Percentiles rank a stretch among this genome's conserved stretches.
Conservation (phyloP, 1,139 yeast genomes). For the Pichia sp. region DNA sequence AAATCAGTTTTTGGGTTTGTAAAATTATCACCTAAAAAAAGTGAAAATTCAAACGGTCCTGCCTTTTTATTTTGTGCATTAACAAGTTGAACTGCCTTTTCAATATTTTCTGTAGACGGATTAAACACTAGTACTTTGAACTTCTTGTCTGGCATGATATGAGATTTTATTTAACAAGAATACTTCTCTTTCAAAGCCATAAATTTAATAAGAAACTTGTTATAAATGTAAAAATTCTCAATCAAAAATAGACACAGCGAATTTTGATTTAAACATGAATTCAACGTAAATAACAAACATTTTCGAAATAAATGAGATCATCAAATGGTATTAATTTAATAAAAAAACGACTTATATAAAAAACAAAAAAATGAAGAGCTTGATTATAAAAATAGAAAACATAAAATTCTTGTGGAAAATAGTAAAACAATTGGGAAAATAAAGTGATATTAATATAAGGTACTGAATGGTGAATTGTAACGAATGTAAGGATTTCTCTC, state of each 20-base stretch:
- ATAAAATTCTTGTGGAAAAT: not conserved
- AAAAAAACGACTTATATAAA: too few species aligned
- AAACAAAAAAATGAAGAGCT: too few species aligned
- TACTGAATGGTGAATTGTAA: slow-evolving; percentile 30
- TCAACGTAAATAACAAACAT: too few species aligned
- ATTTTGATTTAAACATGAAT: too few species aligned
- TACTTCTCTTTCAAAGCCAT: too few species aligned
- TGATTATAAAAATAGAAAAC: not conserved
- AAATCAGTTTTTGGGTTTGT: not conserved
- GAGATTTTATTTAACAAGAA: not conserved
- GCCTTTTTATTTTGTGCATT: slow-evolving; percentile 47
- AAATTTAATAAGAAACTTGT: too few species aligned
- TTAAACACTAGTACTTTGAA: slow-evolving; percentile 37
- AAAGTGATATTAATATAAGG: slow-evolving; percentile 24
- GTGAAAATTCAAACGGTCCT: slow-evolving; percentile 57
- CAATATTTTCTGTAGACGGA: slow-evolving; percentile 38
- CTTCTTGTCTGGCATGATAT: not conserved
- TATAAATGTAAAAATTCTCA: too few species aligned
- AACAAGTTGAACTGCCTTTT: slow-evolving; percentile 42
- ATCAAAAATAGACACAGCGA: too few species aligned
- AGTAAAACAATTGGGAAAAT: not conserved
- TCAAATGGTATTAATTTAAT: too few species aligned
- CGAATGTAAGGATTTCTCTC: slow-evolving; percentile 20
- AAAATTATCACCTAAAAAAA: slow-evolving; percentile 47
- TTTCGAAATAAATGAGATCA: too few species aligned